Conservation (phyloP, 2,329 filamentous ascomycete genomes). For the Aspergillus sp. region DNA sequence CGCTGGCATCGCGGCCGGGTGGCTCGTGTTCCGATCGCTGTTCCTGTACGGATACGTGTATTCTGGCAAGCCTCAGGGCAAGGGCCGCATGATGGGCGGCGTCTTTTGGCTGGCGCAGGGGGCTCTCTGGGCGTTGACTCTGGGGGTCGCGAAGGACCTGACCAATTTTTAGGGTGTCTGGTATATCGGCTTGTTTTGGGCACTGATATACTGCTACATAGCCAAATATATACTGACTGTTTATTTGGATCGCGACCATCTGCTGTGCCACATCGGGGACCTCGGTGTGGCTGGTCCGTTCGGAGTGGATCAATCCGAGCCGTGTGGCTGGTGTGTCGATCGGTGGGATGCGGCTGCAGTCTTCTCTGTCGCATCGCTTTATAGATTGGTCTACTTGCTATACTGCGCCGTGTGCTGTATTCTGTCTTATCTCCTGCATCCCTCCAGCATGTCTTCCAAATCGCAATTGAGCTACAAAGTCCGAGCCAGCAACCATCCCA, state of each 20-base stretch:
- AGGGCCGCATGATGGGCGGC: slow-evolving; percentile 26
- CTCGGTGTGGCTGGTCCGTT: not conserved
- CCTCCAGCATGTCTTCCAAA: slow-evolving; percentile 34
- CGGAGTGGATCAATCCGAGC: no score
- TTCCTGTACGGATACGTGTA: slow-evolving; percentile 42
- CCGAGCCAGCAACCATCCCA: slow-evolving; percentile 34
- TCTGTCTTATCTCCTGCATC: no score
- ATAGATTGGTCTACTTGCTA: no score
- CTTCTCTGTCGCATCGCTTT: no score
- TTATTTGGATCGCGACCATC: no score
- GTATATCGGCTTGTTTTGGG: no score
- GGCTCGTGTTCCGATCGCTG: slow-evolving; percentile 42
- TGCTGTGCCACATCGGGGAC: not conserved
- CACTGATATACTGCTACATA: not conserved
- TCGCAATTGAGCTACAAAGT: slow-evolving; percentile 31
- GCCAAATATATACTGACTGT: no score
- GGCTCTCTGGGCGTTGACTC: slow-evolving; percentile 31
- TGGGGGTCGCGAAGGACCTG: slow-evolving; percentile 26
- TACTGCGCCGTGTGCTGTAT: no score
- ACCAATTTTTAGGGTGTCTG: slow-evolving; percentile 12
- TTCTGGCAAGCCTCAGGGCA: slow-evolving; percentile 28
- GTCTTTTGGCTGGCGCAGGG: slow-evolving; percentile 33
- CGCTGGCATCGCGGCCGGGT: slow-evolving; percentile 38
- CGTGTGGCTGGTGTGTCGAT: slow-evolving; percentile 4
- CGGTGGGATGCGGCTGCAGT: slow-evolving; percentile 1